phyloP scores from a whole-genome alignment of 176 grass and related monocot species.

The Bromus sterilis region DNA sequence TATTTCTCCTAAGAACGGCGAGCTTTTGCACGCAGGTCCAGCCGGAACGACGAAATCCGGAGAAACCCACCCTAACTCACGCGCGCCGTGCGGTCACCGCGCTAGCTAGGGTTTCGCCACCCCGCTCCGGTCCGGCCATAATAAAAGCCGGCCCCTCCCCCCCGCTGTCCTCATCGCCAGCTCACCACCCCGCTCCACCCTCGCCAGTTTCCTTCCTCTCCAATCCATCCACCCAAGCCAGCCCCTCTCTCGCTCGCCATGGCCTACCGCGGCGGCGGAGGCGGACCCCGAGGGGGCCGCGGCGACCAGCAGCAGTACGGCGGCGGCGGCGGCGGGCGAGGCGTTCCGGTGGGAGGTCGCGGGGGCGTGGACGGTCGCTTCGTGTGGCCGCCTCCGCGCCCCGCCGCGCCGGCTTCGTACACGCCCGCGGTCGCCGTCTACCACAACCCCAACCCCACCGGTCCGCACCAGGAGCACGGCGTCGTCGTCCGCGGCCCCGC shows the following conservation, averaged over 20 bases:
- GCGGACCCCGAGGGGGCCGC: conserved; percentile 9
- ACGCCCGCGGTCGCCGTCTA: not conserved
- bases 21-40: too few relatives aligned
- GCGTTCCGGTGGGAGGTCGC: not conserved
- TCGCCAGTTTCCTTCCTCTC: too few relatives aligned
- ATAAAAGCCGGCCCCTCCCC: too few relatives aligned
- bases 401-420: not conserved
- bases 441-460: not conserved
- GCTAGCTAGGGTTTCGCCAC: too few relatives aligned
- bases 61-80: too few relatives aligned
- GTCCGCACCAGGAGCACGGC: not conserved
- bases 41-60: too few relatives aligned
- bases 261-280: conserved; percentile 32
- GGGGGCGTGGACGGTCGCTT: conserved; percentile 12
- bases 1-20: too few relatives aligned
- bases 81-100: too few relatives aligned
- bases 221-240: not conserved
- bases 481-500: not conserved
- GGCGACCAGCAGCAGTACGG: not conserved
- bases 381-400: conserved; percentile 18
- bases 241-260: conserved; percentile 2
- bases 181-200: too few relatives aligned
- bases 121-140: too few relatives aligned
- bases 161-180: too few relatives aligned
- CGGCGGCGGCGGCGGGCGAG: not conserved